Base-by-base conservation (phyloP, 805 yeast species). In the Candida piceae region DNA sequence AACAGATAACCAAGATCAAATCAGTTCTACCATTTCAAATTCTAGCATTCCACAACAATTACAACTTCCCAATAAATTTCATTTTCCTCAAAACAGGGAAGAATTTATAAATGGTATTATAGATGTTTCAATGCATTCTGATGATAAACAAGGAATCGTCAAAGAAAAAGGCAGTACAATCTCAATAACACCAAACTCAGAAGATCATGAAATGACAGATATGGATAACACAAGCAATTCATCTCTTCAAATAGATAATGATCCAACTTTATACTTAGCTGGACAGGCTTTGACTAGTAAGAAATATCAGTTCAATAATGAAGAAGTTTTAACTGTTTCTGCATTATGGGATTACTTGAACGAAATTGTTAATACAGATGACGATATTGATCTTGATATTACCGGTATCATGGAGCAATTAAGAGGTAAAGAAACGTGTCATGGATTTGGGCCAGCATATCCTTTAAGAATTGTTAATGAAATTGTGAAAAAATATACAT, bases 271-370 rank as follows among this genome's bases (percentile, higher is more conserved):
- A 4, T 25, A 25, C 18, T n/a, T 43, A 16, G 34, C 31, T 16
- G 49, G 50, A 8, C 18, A 29, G 1, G 35, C 37, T 3, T 32
- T 39, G 16, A 17, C 22, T 7, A 35, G 44, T 28, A 36, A 36
- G 22, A 34, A 29, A 9, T 57, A 53, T 39, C 38, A 53, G 40
- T 34, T 46, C 42, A 46, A 60, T 28, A 64, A 63, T 10, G 57
- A 62, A 21, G 70, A 72, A 49, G 66, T 84, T 29, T 61, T 85
- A 41, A 85, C 88, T 0, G 65, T 84, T 0, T 77, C 84, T 15
- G 93, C 90, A 2, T 80, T 84, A 2, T 87, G 95, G 95, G 90
- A 86, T 55, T 82, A 81, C 53, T 58, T 87, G 32, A 61, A 70
- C 45, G 64, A 66, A 40, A 60, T 69, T 17, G 74, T 69, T 38